Evolutionary conservation across 2,329 filamentous ascomycete species (phyloP), one percentile per base, ranked within the genome.

Genomic region (Zymoseptoria passerinii): DNA sequence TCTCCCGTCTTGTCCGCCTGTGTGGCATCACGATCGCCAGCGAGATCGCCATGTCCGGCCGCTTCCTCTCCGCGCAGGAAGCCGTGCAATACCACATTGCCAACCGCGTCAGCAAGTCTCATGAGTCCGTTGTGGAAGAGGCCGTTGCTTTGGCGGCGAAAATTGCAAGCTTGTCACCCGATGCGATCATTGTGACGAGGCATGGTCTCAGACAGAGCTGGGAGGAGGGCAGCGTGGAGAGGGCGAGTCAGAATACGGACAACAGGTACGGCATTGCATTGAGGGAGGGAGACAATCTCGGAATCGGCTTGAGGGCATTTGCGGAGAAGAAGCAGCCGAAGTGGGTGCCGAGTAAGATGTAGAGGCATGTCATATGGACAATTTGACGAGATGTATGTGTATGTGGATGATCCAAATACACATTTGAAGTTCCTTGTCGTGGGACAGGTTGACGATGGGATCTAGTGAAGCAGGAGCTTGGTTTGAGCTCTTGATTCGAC

Each of bases 231-330:
- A 74, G 73, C 55, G 75, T 78, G 9, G 75, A 78, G 52, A 55
- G 70, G 35, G 72, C 76, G 40, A 67, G 65, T 49, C 75, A 77
- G 66, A 57, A 76, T 18, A 76, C 74, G 0, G 67, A 75, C 29
- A 72, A 79, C 58, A 66, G 73, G 48, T 80, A 75, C 63, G 74
- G 70, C 16, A 67, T 71, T 52, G 67, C 64, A 4, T 64, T 81
- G 56, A 65, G 76, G 51, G 66, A 71, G 35, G 75, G 77, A 0
- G 75, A 78, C 58, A 82, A 81, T 70, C 70, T 79, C n/a, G 68
- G 73, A 16, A 78, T 80, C 61, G 79, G 80, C 1, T 63, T 81
- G 55, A 72, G 68, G 59, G 80, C 81, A 4, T 83, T 83, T 73
- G 74, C 75, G 40, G 73, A 77, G 66, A 81, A 81, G 71, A 71